Evolutionary conservation across 257 asterid species (phyloP), one percentile per base, ranked within the genome.

Genomic region (Penstemon newberryi): DNA sequence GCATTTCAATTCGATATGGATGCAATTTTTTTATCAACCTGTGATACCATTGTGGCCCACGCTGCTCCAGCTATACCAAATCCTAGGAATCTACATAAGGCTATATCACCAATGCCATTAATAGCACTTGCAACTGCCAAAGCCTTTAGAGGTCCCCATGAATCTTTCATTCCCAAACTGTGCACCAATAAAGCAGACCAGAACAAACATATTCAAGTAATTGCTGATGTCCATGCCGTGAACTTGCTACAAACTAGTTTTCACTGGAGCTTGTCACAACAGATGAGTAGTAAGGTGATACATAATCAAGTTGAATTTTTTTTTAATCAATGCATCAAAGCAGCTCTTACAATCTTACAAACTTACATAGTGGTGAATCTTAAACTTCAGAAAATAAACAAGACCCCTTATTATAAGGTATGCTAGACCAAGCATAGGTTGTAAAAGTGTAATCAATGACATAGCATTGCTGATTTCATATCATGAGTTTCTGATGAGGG

Each of bases 51-150:
- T 51, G 96, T 90, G 66, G 97, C 97, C 97, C 97, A 90, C 60
- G 97, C 97, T 42, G 97, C 97, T 78, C 96, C 96, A 74, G 96
- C 93, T 70, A 90, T 90, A 53, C 97, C 97, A 77, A 73, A 90
- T 54, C 83, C 82, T 11, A 90, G 83, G 81, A 69, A 82, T 90
- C 86, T 83, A 78, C 96, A 88, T 58, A 90, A 70, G 50, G 82
- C 84, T 80, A 88, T 76, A 69, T 90, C 97, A 44, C 97, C 97
- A 46, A 83, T 42, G 40, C 87, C 90, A 79, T 90, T 88, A 65
- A 88, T 84, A 63, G 72, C 83, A 73, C 82, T 82, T 76, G 97
- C 97, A 77, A 71, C 97, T 53, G 80, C 90, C 81, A 88, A 78
- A 77, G 96, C 97, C 80, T 80, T 84, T 68, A 88, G 77, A 8